phyloP scores from a whole-genome alignment of 495 filamentous ascomycete species.

The Cenococcum geophilum region DNA sequence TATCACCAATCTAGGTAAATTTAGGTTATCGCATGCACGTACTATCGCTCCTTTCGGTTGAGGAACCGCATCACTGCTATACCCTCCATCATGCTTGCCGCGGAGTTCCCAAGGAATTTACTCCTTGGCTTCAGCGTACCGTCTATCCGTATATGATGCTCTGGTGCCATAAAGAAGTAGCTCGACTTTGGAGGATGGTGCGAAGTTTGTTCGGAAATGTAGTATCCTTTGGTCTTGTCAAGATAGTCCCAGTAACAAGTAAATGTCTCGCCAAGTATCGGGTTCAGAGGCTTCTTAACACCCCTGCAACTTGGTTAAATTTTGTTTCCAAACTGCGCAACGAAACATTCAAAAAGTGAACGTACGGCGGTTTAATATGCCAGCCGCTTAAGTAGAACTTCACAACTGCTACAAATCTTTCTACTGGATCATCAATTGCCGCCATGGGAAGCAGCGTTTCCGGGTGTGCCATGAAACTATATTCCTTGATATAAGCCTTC shows the following conservation, averaged over 20 bases:
- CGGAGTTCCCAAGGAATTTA: constrained; percentile 94
- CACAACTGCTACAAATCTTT: constrained; percentile 88
- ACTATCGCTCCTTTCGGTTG: constrained; percentile 89
- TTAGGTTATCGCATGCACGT: constrained; percentile 36
- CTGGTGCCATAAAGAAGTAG: constrained; percentile 98
- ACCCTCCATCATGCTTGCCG: constrained; percentile 97
- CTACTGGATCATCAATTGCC: constrained; percentile 78
- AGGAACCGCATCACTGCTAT: constrained; percentile 79
- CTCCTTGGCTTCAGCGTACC: constrained; percentile 94
- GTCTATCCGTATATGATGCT: constrained; percentile 91
- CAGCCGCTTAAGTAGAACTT: constrained; percentile 98
- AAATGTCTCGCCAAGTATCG: constrained; percentile 90
- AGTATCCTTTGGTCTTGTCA: constrained; percentile 81
- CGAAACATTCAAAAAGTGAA: constrained; percentile 20
- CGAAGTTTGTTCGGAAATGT: constrained; percentile 94
- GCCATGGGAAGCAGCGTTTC: constrained; percentile 88
- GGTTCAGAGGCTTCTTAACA: constrained; percentile 98
- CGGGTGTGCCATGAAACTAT: constrained; percentile 98
- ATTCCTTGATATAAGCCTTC: not conserved
- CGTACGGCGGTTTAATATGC: constrained; percentile 97
- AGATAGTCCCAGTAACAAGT: constrained; percentile 94
- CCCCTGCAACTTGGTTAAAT: constrained; percentile 51
- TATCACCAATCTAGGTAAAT: constrained; percentile 3
- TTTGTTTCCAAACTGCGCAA: not conserved
- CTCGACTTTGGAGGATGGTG: constrained; percentile 98